Base-by-base conservation (phyloP, 2,329 filamentous ascomycete species). In the Teratosphaeria pseudoeucalypti region DNA sequence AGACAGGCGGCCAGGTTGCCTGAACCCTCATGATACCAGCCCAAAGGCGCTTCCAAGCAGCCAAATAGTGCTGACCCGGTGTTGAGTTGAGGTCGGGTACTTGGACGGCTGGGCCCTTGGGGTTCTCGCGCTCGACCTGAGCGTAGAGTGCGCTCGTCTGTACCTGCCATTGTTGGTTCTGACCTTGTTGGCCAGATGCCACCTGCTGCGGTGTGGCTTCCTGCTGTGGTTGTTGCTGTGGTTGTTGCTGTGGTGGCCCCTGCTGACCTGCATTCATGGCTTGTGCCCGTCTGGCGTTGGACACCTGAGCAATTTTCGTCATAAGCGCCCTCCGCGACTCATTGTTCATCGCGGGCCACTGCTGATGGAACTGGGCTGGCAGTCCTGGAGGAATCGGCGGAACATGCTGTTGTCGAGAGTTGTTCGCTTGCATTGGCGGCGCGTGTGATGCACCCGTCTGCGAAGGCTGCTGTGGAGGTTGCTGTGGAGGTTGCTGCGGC, bases 401-500 rank as follows among this genome's bases (percentile, higher is more conserved):
- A 9, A 32, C 54, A 19, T 23, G 58, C 57, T 59, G 58, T 57
- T 60, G 56, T 53, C 67, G 66, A 9, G 66, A 62, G n/a, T 59
- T 56, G 26, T 56, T 63, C n/a, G 56, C 32, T 54, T 68, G 66
- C 64, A 65, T 67, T 3, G 61, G 26, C 7, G 63, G 58, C 16
- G 74, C 71, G 63, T 74, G 74, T 11, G 72, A 67, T 10, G 61
- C 58, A 52, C 54, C 55, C 27, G 57, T 58, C 55, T 63, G 63
- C 29, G 53, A 27, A 27, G 55, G 47, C 54, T 69, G 66, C 63
- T 64, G 66, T 2, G 60, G 34, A 7, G 62, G 55, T 19, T 74
- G 71, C 64, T 64, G 67, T 6, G 61, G 27, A 11, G 62, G 57
- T n/a, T 74, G 71, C 63, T 74, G 74, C 12, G 73, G 68, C 32